Conservation (phyloP, 2,329 filamentous ascomycete species). For the Teratosphaeria gauchensis region DNA sequence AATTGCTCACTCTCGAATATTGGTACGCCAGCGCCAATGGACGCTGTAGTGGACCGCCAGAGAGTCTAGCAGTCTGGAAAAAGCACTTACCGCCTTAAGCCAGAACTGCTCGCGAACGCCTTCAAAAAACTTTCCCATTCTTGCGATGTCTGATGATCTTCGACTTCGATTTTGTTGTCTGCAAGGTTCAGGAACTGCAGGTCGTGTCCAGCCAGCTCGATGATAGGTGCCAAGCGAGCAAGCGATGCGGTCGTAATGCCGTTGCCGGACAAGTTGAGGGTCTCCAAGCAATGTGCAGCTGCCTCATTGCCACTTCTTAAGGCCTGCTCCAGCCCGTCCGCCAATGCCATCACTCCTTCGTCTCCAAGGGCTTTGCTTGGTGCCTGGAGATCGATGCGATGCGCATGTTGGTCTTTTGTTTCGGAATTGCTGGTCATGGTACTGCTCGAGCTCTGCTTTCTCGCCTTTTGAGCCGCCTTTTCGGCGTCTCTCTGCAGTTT, state of each 20-base stretch:
- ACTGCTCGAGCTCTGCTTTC: conserved; percentile 19
- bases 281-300: conserved; percentile 31
- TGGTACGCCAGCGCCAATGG: not conserved
- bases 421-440: conserved; percentile 9
- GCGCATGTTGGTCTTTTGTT: conserved; percentile 8
- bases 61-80: not conserved
- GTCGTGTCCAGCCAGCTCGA: conserved; percentile 33
- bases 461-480: conserved; percentile 14
- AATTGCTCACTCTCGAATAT: not conserved
- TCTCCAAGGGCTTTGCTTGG: conserved; percentile 38
- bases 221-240: conserved; percentile 30
- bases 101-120: conserved; percentile 14
- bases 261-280: conserved; percentile 38
- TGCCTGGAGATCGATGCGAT: conserved; percentile 36
- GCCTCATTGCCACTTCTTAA: conserved; percentile 24
- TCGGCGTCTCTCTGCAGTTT: conserved; percentile 22
- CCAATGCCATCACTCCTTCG: conserved; percentile 34
- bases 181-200: conserved; percentile 40
- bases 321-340: conserved; percentile 33
- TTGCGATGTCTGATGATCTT: conserved; percentile 25
- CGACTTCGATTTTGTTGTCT: conserved; percentile 35
- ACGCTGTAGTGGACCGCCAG: too few species aligned
- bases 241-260: conserved; percentile 34
- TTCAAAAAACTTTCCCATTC: conserved; percentile 34
- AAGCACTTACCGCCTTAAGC: not conserved